These are phyloP conservation scores for Aureobasidium musti DNA, from an alignment of 2,329 filamentous ascomycete species.

Conservation along the genomic window DNA sequence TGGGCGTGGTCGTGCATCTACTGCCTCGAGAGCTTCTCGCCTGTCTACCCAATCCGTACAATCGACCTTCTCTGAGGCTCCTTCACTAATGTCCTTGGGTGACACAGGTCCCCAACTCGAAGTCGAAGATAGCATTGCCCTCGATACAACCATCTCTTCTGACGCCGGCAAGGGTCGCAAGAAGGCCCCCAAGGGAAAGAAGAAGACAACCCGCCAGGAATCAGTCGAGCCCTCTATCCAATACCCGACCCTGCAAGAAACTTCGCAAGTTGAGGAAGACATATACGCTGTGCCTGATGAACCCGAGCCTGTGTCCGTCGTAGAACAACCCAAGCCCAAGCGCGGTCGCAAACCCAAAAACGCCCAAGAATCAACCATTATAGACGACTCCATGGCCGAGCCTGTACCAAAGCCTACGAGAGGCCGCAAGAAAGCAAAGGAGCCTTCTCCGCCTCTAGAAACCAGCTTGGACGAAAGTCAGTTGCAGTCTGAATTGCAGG, in stretches of 20 bases:
- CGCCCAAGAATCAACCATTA: constrained; percentile 5
- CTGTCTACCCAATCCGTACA: constrained; percentile 55
- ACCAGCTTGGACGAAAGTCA: constrained; percentile 37
- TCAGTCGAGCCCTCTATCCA: constrained; percentile 18
- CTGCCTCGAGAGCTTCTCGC: constrained; percentile 68
- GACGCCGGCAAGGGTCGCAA: constrained; percentile 43
- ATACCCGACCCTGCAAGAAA: constrained; percentile 23
- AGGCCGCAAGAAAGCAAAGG: constrained; percentile 29
- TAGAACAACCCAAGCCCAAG: constrained; percentile 36
- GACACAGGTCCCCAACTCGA: constrained; percentile 44
- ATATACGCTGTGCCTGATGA: constrained; percentile 15
- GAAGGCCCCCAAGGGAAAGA: constrained; percentile 48
- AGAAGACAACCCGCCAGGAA: constrained; percentile 32
- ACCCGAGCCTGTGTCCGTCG: constrained; percentile 8
- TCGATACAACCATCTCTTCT: constrained; percentile 61
- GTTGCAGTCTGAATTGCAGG: constrained; percentile 36
- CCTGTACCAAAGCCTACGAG: constrained; percentile 27
- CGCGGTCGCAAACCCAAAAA: constrained; percentile 38
- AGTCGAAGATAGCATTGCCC: constrained; percentile 38
- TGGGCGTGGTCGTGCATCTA: constrained; percentile 53
- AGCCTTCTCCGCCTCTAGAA: constrained; percentile 5
- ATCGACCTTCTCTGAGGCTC: constrained; percentile 50
- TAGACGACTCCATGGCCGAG: constrained; percentile 22
- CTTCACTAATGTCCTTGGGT: constrained; percentile 43
- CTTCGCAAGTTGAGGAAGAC: constrained; percentile 2